Conservation (phyloP, 768 basidiomycete genomes). For the Gymnopilus junonius region DNA sequence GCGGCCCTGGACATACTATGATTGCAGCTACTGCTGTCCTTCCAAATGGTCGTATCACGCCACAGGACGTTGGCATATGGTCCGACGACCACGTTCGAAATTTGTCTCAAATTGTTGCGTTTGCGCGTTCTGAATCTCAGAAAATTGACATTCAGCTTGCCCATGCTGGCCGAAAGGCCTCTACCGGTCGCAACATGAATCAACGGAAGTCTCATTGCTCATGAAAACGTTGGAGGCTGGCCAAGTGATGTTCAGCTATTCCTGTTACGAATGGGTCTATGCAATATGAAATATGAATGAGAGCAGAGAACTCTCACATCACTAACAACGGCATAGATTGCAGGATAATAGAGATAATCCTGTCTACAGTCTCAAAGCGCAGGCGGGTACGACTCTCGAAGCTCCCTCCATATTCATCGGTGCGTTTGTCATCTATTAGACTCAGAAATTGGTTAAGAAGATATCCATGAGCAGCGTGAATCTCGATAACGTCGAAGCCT, state of each 20-base stretch:
- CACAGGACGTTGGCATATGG: constrained; percentile 67
- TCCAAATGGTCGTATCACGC: constrained; percentile 61
- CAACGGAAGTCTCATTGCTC: constrained; percentile 30
- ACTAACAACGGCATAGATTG: constrained; percentile 56
- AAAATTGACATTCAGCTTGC: constrained; percentile 77
- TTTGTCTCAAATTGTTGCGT: constrained; percentile 55
- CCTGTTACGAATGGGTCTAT: constrained; percentile 43
- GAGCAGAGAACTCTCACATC: too few species aligned
- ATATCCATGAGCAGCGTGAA: constrained; percentile 71
- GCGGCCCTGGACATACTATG: constrained; percentile 57
- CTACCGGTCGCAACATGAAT: constrained; percentile 68
- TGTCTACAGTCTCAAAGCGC: constrained; percentile 64
- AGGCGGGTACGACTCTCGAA: constrained; percentile 61
- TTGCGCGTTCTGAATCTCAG: constrained; percentile 71
- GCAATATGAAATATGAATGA: too few species aligned
- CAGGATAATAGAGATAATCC: constrained; percentile 62
- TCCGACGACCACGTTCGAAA: constrained; percentile 44
- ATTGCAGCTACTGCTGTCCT: constrained; percentile 67
- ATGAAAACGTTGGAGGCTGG: constrained; percentile 50
- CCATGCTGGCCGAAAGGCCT: constrained; percentile 80
- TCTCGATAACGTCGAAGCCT: constrained; percentile 66
- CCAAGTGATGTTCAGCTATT: constrained; percentile 58
- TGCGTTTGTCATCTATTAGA: constrained; percentile 63
- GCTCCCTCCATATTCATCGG: constrained; percentile 75
- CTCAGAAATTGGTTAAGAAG: constrained; percentile 61